Conservation (phyloP, 345 rosid species). For the Camelina sativa region DNA sequence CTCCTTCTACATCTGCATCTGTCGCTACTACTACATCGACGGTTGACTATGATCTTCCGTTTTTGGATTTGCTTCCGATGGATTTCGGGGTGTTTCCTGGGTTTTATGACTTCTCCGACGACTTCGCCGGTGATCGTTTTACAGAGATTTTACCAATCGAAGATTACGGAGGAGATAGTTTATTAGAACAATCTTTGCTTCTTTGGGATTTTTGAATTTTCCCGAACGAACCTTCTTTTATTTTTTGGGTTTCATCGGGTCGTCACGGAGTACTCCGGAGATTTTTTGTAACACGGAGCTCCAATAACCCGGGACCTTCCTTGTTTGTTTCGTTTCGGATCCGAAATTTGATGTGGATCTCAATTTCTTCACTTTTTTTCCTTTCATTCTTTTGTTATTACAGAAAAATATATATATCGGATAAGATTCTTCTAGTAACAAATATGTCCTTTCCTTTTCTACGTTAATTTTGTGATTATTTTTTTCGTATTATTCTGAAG, state of each 20-base stretch:
- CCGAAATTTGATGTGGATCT: constrained; percentile 2
- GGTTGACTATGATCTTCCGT: constrained; percentile 37
- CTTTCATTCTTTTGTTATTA: not conserved
- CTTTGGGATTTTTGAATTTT: constrained; percentile 65
- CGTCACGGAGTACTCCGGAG: constrained; percentile 15
- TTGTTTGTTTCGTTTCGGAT: not conserved
- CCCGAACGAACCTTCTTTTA: not conserved
- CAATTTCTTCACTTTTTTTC: not conserved
- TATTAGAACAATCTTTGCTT: constrained; percentile 50
- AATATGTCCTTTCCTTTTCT: not conserved
- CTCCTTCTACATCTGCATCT: constrained; percentile 50
- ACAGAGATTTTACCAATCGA: constrained; percentile 27
- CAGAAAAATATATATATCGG: not conserved
- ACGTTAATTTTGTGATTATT: not conserved
- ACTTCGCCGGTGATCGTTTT: constrained; percentile 30
- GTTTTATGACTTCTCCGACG: constrained; percentile 55
- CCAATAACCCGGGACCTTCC: constrained; percentile 19
- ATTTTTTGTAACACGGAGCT: constrained; percentile 31
- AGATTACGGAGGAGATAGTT: constrained; percentile 48
- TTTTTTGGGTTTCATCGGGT: not conserved
- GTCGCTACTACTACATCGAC: constrained; percentile 41
- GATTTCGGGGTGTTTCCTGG: constrained; percentile 61
- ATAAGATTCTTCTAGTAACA: not conserved
- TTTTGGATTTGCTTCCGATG: constrained; percentile 39
- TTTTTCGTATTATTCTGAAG: not conserved